Base-by-base conservation (phyloP, 2,329 filamentous ascomycete genomes). In the Didymella keratinophila region DNA sequence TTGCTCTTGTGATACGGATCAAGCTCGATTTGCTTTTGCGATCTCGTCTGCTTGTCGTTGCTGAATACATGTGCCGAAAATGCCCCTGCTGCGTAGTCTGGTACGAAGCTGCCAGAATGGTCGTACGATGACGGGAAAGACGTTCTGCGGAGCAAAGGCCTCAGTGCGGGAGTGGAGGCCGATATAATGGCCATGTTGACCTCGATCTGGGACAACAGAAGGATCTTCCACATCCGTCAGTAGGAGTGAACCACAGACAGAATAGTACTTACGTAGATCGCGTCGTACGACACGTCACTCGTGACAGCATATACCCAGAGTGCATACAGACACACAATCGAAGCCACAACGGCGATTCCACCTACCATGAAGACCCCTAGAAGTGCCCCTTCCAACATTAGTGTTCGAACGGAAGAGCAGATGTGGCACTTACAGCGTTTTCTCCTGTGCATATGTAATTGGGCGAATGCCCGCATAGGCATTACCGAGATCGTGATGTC, bases 381-480 rank as follows among this genome's bases (percentile, higher is more conserved):
- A 18, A 46, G 27, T 14, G 43, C 43, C 42, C 23, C 25, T 44
- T 44, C 28, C 14, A 58, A 16, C 54, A 50, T 20, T 61, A 58
- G 1, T 68, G 39, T n/a, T 70, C 61, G 30, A 70, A 43, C 21
- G n/a, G n/a, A n/a, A n/a, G n/a, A n/a, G n/a, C n/a, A n/a, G n/a
- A n/a, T n/a, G n/a, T n/a, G n/a, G n/a, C n/a, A n/a, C n/a, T n/a
- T n/a, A n/a, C n/a, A n/a, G n/a, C n/a, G n/a, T n/a, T n/a, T n/a
- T 60, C 46, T 16, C 41, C 48, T 23, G 32, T 8, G n/a, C 11
- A 11, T 23, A 5, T 23, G 20, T n/a, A n/a, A n/a, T n/a, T n/a
- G n/a, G n/a, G n/a, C n/a, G n/a, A n/a, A n/a, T n/a, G n/a, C n/a
- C n/a, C n/a, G n/a, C n/a, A n/a, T n/a, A n/a, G n/a, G n/a, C n/a